Percentiles rank a stretch among this genome's conserved stretches.
phyloP scores from a whole-genome alignment of 371 early-diverging fungal genomes.

The Sporodiniella umbellata region DNA sequence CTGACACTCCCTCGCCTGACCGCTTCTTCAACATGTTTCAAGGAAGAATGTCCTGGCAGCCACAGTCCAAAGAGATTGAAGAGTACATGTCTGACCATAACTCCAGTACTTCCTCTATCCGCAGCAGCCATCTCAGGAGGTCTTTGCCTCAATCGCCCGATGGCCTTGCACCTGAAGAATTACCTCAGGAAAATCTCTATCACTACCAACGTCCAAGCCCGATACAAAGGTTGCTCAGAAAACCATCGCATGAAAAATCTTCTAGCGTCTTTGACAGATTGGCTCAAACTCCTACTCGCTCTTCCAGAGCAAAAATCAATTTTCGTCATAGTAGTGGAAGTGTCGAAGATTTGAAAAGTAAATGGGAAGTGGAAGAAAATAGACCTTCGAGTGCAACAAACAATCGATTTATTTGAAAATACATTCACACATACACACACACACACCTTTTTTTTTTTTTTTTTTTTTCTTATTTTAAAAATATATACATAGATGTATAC shows the following conservation, averaged over 20 bases:
- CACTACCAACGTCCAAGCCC: constrained; percentile 4
- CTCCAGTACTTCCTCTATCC: constrained; percentile 41
- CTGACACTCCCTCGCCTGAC: constrained; percentile 41
- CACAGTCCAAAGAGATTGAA: constrained; percentile 22
- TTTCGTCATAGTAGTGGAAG: constrained; percentile 45
- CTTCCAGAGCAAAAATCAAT: constrained; percentile 44
- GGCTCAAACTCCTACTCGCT: constrained; percentile 45
- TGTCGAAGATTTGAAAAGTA: constrained; percentile 37
- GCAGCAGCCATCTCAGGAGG: constrained; percentile 40
- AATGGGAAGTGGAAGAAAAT: constrained; percentile 27
- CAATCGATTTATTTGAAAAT: neutral
- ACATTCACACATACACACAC: too few relatives aligned
- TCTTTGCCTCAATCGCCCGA: constrained; percentile 40
- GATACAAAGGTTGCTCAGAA: constrained; percentile 8
- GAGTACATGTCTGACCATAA: constrained; percentile 38
- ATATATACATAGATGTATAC: too few relatives aligned
- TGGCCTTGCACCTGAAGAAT: too few relatives aligned
- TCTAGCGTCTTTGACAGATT: constrained; percentile 45
- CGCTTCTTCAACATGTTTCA: constrained; percentile 45
- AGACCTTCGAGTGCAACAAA: neutral
- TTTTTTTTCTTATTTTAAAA: neutral
- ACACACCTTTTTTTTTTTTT: neutral
- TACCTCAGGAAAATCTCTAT: neutral
- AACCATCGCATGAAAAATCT: constrained; percentile 24
- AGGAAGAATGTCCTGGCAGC: constrained; percentile 31